Evolutionary conservation across 2,329 filamentous ascomycete genomes (phyloP), one percentile per base, ranked within the genome.

Genomic region (Paracoccidioides lutzii): DNA sequence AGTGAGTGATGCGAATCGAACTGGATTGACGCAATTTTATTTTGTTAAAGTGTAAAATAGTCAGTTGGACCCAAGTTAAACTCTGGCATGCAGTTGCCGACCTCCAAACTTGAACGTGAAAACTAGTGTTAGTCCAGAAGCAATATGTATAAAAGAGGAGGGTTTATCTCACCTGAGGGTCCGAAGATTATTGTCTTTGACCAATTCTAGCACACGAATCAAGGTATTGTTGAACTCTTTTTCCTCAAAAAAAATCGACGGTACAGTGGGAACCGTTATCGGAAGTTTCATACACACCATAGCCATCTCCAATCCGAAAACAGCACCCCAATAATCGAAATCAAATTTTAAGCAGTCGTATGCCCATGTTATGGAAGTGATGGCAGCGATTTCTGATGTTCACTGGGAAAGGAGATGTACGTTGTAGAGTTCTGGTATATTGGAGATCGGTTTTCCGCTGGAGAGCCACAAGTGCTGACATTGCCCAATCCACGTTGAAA

Each of bases 141-240:
- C 35, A 37, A 10, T n/a, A 14, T 5, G 38, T 42, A 8, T 15
- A 12, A 41, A 40, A 52, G 44, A 35, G 22, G 44, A 52, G 42
- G 14, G n/a, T n/a, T n/a, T 33, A 32, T 15, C 48, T 52, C 38
- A 53, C 49, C 28, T 40, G 43, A 56, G 53, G 44, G 38, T 53
- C 30, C 41, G 48, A 14, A 56, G 41, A 12, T 3, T 44, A 45
- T 37, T 33, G 12, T 14, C 22, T 14, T 52, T 46, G 37, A 52
- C 33, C 30, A n/a, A 45, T 30, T 22, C 28, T n/a, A 51, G 51
- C n/a, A 52, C 6, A 30, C 33, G 10, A 4, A 52, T 22, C 8
- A 52, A 30, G 32, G 6, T 14, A 9, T 33, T 15, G 6, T 48
- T 5, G n/a, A 48, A 48, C 4, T 6, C 4, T 9, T 28, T 12